Evolutionary conservation across 371 early-diverging fungal species (phyloP).

Genomic region (Mucor racemosus): DNA sequence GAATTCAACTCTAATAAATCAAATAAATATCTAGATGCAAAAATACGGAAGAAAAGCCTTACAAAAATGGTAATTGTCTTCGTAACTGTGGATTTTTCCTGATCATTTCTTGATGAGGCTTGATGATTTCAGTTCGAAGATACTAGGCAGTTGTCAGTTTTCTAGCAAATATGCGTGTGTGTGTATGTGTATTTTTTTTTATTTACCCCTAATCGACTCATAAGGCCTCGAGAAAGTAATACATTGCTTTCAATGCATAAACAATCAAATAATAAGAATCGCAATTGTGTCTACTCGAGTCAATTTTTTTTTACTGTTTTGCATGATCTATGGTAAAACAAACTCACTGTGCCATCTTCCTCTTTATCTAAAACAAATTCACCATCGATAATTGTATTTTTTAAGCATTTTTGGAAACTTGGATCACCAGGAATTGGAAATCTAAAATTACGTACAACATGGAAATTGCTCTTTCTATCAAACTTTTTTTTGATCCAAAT

Average conservation of each 20-base stretch:
- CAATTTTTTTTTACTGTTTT: no score
- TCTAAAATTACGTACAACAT: slow-evolving; percentile 61
- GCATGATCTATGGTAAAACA: no score
- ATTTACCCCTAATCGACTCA: slow-evolving; percentile 75
- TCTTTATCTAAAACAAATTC: slow-evolving; percentile 86
- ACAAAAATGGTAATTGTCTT: slow-evolving; percentile 67
- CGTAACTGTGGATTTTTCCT: slow-evolving; percentile 45
- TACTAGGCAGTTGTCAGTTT: slow-evolving; percentile 44
- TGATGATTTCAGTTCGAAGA: slow-evolving; percentile 65
- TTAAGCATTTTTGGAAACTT: slow-evolving; percentile 56
- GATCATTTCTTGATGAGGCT: slow-evolving; percentile 68
- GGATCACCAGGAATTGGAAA: slow-evolving; percentile 70
- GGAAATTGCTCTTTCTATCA: slow-evolving; percentile 88
- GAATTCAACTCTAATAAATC: slow-evolving; percentile 56
- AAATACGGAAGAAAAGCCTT: slow-evolving; percentile 13
- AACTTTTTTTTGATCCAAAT: slow-evolving; percentile 53
- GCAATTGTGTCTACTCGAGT: slow-evolving; percentile 31
- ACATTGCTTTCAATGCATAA: slow-evolving; percentile 60
- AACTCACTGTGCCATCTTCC: slow-evolving; percentile 61
- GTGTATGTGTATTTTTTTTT: no score
- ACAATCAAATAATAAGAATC: slow-evolving; percentile 81
- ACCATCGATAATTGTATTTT: slow-evolving; percentile 88
- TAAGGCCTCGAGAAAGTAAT: slow-evolving; percentile 60
- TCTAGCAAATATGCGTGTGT: no score
- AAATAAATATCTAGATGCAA: not conserved